Conservation (phyloP, 208 protist genomes). For the Acanthamoeba triangularis region DNA sequence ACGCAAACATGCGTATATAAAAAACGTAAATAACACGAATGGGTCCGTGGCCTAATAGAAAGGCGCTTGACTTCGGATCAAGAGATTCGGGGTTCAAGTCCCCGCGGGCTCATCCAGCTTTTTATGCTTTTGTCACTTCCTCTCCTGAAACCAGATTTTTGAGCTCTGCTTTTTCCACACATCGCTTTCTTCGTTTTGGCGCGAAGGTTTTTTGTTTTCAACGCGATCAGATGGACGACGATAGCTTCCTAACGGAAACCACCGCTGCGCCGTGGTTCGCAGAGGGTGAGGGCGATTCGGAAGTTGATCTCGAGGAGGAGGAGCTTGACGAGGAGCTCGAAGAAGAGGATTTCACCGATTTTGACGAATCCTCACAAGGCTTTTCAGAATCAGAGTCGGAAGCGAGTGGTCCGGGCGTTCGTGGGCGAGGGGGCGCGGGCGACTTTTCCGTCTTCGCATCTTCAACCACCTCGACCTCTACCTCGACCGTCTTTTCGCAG, state of each 20-base stretch:
- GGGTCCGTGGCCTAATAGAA: conserved; percentile 22
- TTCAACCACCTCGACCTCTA: too few species aligned
- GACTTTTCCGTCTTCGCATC: too few species aligned
- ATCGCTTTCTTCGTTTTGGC: too few species aligned
- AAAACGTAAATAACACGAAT: too few species aligned
- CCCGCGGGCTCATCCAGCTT: not conserved
- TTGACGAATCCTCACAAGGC: conserved; percentile 14
- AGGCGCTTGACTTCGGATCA: conserved; percentile 15
- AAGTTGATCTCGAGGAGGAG: not conserved
- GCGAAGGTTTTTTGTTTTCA: too few species aligned
- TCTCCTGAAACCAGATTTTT: not conserved
- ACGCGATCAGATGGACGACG: not conserved
- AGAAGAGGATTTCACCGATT: not conserved
- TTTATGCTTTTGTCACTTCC: not conserved
- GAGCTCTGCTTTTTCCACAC: too few species aligned
- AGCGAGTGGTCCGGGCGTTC: not conserved
- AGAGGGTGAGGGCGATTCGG: not conserved
- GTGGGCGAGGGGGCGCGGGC: too few species aligned
- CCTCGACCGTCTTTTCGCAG: not conserved
- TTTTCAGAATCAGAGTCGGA: conserved; percentile 8
- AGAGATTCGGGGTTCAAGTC: conserved; percentile 17
- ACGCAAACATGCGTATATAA: too few species aligned
- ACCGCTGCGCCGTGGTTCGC: not conserved
- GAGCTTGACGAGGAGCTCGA: not conserved
- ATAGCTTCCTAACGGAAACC: not conserved